A percentile compares a stretch with the other conserved stretches of the same genome.
Conservation (phyloP, 108 stramenopile genomes). For the Cyclotella baltica region DNA sequence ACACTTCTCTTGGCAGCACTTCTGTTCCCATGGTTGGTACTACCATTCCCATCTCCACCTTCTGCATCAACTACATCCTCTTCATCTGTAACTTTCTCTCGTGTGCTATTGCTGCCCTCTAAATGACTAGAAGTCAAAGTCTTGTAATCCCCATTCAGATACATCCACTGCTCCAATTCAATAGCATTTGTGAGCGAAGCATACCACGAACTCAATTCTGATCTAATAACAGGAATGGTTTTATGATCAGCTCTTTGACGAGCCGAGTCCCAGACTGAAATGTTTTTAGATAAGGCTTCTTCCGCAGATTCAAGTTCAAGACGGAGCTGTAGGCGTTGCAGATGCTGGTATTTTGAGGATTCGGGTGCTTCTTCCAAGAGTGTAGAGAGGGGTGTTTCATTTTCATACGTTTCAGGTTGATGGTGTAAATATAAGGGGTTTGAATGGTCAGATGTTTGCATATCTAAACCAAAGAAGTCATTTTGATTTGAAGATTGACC, state of each 20-base stretch:
- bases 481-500: neutral
- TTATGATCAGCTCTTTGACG: constrained; percentile 75
- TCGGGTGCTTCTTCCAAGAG: constrained; percentile 27
- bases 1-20: constrained; percentile 20
- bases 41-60: constrained; percentile 20
- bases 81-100: no score
- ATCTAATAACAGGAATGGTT: constrained; percentile 69
- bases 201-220: constrained; percentile 80
- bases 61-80: neutral
- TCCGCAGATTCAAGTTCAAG: constrained; percentile 80
- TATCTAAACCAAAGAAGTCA: neutral
- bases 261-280: constrained; percentile 68
- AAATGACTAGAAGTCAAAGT: constrained; percentile 5
- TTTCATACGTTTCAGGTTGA: neutral
- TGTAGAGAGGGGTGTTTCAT: constrained; percentile 19
- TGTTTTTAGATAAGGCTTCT: constrained; percentile 64
- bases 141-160: constrained; percentile 52
- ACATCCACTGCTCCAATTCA: constrained; percentile 72
- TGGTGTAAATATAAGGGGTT: neutral
- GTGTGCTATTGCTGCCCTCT: neutral
- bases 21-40: neutral
- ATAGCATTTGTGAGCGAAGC: constrained; percentile 71
- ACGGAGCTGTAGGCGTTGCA: constrained; percentile 65
- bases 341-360: constrained; percentile 27
- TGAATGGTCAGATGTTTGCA: neutral